Percentiles rank a stretch among this genome's conserved stretches.
Conservation (phyloP, 2,329 filamentous ascomycete species). For the Pseudopyricularia cyperi region DNA sequence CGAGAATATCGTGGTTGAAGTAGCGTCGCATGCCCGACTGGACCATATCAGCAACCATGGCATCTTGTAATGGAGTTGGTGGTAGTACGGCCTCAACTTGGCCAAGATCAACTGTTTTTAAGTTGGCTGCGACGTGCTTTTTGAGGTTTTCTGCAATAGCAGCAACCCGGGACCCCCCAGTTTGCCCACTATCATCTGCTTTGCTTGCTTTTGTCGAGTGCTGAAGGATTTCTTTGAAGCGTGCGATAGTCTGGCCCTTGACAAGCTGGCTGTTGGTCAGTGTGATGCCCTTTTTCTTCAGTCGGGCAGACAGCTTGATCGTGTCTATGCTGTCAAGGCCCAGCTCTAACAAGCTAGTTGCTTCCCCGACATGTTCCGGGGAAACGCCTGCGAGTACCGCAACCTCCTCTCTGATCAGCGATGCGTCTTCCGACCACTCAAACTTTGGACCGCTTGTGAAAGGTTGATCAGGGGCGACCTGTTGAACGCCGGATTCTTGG, state of each 20-base stretch:
- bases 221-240: constrained; percentile 31
- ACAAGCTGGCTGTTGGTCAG: constrained; percentile 69
- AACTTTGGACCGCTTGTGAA: constrained; percentile 20
- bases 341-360: constrained; percentile 62
- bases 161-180: background rate
- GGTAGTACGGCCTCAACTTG: constrained; percentile 51
- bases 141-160: background rate
- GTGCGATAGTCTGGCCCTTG: constrained; percentile 52
- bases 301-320: constrained; percentile 66
- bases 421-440: constrained; percentile 43
- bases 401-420: constrained; percentile 46
- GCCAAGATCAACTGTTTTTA: constrained; percentile 11
- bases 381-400: constrained; percentile 45
- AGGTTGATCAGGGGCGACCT: background rate
- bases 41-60: constrained; percentile 73
- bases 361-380: constrained; percentile 35
- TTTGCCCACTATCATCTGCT: too few species aligned
- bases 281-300: constrained; percentile 46
- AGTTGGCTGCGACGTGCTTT: background rate
- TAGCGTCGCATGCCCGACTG: constrained; percentile 63
- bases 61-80: constrained; percentile 73
- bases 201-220: background rate
- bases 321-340: constrained; percentile 87
- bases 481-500: background rate
- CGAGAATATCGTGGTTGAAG: constrained; percentile 72